phyloP scores from a whole-genome alignment of 2,329 filamentous ascomycete species.

The Neonectria neomacrospora region DNA sequence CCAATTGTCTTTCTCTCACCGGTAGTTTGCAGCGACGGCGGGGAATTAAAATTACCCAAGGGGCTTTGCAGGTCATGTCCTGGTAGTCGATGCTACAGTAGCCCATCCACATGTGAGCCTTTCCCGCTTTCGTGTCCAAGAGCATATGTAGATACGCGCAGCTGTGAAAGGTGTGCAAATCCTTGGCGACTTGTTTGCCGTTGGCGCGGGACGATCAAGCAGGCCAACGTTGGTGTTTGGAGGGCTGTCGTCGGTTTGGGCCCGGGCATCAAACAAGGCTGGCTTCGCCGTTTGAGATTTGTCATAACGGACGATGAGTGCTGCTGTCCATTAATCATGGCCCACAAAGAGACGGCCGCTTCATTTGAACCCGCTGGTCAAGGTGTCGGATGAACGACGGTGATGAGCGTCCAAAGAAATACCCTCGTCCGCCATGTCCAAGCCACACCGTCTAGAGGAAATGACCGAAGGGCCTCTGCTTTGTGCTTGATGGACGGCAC shows the following conservation, averaged over 20 bases:
- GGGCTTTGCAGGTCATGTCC: conserved; percentile 33
- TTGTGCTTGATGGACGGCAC: background rate
- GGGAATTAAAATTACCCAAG: conserved; percentile 41
- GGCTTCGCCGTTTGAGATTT: conserved; percentile 16
- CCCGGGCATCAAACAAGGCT: conserved; percentile 17
- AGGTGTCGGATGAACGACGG: background rate
- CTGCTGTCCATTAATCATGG: background rate
- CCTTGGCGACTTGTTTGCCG: conserved; percentile 7
- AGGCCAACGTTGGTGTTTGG: conserved; percentile 16
- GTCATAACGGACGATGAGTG: conserved; percentile 11
- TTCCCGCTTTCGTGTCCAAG: conserved; percentile 15
- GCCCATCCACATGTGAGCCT: conserved; percentile 13
- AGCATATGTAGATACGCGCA: background rate
- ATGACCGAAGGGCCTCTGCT: background rate
- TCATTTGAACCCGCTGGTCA: background rate
- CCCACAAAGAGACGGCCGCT: background rate
- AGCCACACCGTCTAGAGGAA: background rate
- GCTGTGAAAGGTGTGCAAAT: conserved; percentile 13
- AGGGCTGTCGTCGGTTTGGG: conserved; percentile 7
- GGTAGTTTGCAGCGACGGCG: conserved; percentile 4
- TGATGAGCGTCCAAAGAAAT: background rate
- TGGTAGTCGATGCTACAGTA: conserved; percentile 36
- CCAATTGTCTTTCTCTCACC: conserved; percentile 8
- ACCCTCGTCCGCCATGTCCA: background rate
- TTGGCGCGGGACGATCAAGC: conserved; percentile 45